phyloP scores from a whole-genome alignment of 441 rosid species.

The Populus hybrid region DNA sequence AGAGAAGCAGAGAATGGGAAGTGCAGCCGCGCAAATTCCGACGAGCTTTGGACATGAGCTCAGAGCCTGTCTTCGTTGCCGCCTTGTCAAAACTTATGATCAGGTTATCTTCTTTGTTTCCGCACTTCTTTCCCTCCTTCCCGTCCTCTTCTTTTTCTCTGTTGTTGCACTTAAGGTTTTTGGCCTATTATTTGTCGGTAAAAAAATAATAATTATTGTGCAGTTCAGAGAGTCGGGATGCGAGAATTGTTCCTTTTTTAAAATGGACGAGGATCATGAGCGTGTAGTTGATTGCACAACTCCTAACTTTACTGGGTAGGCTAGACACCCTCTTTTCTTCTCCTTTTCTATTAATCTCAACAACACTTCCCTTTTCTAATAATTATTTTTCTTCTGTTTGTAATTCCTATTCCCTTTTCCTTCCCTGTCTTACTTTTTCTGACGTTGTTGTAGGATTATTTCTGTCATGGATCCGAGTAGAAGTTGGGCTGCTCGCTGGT shows the following conservation, averaged over 20 bases:
- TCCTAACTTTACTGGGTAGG: conserved; percentile 86
- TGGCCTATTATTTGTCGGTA: not conserved
- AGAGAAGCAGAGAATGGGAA: conserved; percentile 39
- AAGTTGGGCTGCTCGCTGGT: conserved; percentile 96
- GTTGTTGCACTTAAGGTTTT: not conserved
- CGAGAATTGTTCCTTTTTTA: conserved; percentile 86
- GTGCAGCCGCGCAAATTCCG: conserved; percentile 85
- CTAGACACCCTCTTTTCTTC: not conserved
- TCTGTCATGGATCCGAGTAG: conserved; percentile 90
- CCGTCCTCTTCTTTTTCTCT: not conserved
- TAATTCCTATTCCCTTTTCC: not conserved
- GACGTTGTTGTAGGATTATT: conserved; percentile 47
- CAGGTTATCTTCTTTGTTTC: conserved; percentile 42
- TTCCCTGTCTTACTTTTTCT: not conserved
- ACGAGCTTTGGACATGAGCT: conserved; percentile 98
- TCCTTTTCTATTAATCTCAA: not conserved
- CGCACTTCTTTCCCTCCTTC: not conserved
- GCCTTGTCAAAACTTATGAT: conserved; percentile 94
- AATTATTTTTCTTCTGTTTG: not conserved
- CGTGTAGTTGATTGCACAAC: conserved; percentile 90
- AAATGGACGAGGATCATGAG: conserved; percentile 84
- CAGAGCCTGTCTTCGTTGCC: conserved; percentile 94
- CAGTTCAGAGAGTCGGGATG: conserved; percentile 95
- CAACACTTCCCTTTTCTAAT: not conserved
- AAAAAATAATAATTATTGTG: not conserved